These are phyloP conservation scores for Phialophora expanda DNA, from an alignment of 2,329 filamentous ascomycete genomes.

Conservation along the genomic window DNA sequence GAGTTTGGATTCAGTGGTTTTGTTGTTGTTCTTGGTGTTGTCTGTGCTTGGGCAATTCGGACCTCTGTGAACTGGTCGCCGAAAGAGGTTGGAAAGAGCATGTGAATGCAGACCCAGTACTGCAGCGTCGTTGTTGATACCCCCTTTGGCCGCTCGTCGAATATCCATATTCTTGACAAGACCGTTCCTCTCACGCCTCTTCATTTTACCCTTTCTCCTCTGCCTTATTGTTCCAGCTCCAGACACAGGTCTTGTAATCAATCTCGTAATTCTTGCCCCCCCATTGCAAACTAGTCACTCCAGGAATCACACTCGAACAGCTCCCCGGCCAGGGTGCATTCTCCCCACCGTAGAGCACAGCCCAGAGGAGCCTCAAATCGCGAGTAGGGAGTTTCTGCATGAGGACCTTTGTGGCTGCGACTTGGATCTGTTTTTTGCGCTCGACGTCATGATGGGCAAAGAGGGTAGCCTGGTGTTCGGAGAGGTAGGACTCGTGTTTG, in stretches of 20 bases:
- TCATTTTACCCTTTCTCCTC: conserved; percentile 7
- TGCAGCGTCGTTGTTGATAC: not conserved
- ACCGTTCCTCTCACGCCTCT: not conserved
- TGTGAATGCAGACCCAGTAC: not conserved
- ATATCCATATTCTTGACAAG: not conserved
- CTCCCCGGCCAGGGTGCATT: conserved; percentile 32
- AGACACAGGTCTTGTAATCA: conserved; percentile 2
- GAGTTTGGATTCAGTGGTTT: conserved; percentile 19
- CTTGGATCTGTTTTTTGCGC: conserved; percentile 32
- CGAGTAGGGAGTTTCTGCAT: conserved; percentile 35
- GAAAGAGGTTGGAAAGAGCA: not conserved
- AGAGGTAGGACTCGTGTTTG: conserved; percentile 29
- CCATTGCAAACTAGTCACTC: conserved; percentile 22
- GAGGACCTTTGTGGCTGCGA: conserved; percentile 29
- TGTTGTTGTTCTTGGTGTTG: conserved; percentile 30
- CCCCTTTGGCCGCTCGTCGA: not conserved
- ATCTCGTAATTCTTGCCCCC: conserved; percentile 15
- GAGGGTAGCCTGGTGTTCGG: conserved; percentile 21
- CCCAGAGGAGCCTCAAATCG: conserved; percentile 35
- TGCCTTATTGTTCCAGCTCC: conserved; percentile 7
- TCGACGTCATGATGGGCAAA: conserved; percentile 27
- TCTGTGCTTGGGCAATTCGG: conserved; percentile 21
- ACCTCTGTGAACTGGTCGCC: not conserved
- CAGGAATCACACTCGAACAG: conserved; percentile 27
- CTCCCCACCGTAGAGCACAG: conserved; percentile 34